Conservation (phyloP, 2,329 filamentous ascomycete species). For the Proliferodiscus dingleyae region DNA sequence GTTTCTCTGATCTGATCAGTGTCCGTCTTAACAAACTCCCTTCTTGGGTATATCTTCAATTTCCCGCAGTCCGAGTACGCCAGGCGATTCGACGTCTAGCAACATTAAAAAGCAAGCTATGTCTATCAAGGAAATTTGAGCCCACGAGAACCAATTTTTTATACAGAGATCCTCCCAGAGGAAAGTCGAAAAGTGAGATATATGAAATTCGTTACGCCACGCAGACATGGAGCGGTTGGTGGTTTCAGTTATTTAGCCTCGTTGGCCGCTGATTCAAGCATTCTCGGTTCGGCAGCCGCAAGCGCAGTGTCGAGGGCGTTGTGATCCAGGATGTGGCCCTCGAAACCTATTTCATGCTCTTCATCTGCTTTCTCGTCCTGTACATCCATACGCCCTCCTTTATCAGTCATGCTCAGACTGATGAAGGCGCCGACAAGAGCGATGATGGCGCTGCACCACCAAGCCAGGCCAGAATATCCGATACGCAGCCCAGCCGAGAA, state of each 20-base stretch:
- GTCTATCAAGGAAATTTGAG: constrained; percentile 6
- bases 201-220: constrained; percentile 14
- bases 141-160: constrained; percentile 8
- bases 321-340: constrained; percentile 25
- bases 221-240: constrained; percentile 1
- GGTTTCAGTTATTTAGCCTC: constrained; percentile 5
- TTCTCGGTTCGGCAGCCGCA: constrained; percentile 16
- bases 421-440: constrained; percentile 70
- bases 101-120: constrained; percentile 3
- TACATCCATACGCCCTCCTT: constrained; percentile 29
- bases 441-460: constrained; percentile 84
- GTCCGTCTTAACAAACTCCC: constrained; percentile 8
- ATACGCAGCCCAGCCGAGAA: constrained; percentile 74
- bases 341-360: constrained; percentile 22
- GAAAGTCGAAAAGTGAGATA: constrained; percentile 5
- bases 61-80: neutral
- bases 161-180: constrained; percentile 16
- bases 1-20: constrained; percentile 3
- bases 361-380: constrained; percentile 28
- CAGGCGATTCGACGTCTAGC: too few relatives aligned
- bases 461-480: constrained; percentile 82
- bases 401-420: constrained; percentile 69
- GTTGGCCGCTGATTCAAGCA: neutral
- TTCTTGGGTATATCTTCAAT: neutral
- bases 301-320: constrained; percentile 23